Conservation (phyloP, 805 yeast species). For the Saturnispora gosingensis region DNA sequence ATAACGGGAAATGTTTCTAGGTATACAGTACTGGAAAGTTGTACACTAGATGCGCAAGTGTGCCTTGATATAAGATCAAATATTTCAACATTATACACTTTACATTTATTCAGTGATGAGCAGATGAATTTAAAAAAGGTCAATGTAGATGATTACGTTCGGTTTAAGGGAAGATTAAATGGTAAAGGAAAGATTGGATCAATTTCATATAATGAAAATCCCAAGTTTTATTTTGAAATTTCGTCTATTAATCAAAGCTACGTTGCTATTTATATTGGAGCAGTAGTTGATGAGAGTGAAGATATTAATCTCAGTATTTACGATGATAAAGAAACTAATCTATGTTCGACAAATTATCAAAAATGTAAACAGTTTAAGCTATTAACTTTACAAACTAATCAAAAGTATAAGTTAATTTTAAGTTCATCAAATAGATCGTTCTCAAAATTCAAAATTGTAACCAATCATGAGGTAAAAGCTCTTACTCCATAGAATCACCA, state of each 20-base stretch:
- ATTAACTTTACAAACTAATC: not conserved
- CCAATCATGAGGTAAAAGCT: not conserved
- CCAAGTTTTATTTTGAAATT: not conserved
- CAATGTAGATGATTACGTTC: not conserved
- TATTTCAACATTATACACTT: not conserved
- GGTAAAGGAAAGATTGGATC: not conserved
- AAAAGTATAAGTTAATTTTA: not conserved
- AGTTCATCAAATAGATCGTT: not conserved
- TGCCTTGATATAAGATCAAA: not conserved
- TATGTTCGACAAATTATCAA: not conserved
- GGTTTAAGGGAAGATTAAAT: not conserved
- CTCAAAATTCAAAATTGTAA: conserved; percentile 1
- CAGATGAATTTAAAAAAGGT: not conserved
- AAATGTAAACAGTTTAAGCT: not conserved
- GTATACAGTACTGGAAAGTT: not conserved
- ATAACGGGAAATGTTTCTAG: not conserved
- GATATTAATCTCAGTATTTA: not conserved
- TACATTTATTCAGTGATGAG: not conserved
- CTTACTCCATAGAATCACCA: conserved; percentile 5
- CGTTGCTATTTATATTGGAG: not conserved
- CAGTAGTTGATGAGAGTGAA: not conserved
- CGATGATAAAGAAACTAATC: not conserved
- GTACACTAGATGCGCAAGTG: not conserved
- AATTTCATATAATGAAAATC: not conserved
- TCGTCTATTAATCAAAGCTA: not conserved